Evolutionary conservation across 2,329 filamentous ascomycete species (phyloP), one percentile per base, ranked within the genome.

Genomic region (Huntiella decipiens): DNA sequence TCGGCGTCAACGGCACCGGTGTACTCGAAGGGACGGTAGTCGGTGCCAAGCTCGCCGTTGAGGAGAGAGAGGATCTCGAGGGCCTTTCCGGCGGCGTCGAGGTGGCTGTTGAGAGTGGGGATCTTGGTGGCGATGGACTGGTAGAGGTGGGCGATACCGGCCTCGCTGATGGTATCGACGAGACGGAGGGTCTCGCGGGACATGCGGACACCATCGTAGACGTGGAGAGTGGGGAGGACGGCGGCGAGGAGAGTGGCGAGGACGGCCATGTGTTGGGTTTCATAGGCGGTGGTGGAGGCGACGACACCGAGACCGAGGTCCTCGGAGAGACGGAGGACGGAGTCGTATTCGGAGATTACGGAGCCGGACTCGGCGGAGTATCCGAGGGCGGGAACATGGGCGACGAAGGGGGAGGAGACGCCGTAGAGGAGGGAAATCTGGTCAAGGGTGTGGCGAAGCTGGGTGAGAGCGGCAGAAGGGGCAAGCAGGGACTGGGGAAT

Each of bases 181-280:
- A 93, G 74, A 43, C 83, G 73, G 16, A 84, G 76, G 15, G 82
- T 91, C 64, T 93, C 86, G 44, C 84, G 72, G 46, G 82, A 82
- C 51, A 88, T 77, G 49, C 76, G 79, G 47, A 94, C 75, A 50
- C 86, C 87, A 58, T 94, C 86, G 58, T 91, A 93, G 53, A 86
- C 76, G 60, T 94, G 86, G 22, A 94, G 70, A 0, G 82, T 83
- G n/a, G 86, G 86, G 22, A 88, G 60, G 11, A 91, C 65, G 39
- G 74, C 77, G 15, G 86, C 81, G 51, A 93, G 66, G 17, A 93
- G 65, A 3, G 85, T 94, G 1, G 86, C 75, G 55, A 93, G 79
- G n/a, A 94, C 65, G 5, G 86, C 74, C 81, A 94, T 94, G 65
- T 98, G 91, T 68, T 98, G 91, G 42, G 82, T 73, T 66, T 98